Conservation (phyloP, 2,329 filamentous ascomycete species). For the Colletotrichum liriopes region DNA sequence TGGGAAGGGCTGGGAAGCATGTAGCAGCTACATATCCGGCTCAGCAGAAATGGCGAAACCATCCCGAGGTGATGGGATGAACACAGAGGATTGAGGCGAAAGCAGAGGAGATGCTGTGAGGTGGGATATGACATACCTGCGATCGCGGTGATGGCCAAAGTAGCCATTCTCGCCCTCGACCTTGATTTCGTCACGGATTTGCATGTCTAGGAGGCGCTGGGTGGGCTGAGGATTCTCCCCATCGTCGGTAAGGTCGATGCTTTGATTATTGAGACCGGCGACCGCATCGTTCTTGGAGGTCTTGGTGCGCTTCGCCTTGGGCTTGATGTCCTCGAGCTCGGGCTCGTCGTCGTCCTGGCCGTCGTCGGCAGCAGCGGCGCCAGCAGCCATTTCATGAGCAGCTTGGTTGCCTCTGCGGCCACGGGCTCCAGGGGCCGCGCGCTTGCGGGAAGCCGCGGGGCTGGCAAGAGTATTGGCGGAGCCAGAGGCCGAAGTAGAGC, state of each 20-base stretch:
- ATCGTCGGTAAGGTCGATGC: conserved; percentile 29
- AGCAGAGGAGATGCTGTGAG: too few species aligned
- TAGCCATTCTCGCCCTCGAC: conserved; percentile 36
- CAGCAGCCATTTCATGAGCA: conserved; percentile 26
- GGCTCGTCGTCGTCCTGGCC: conserved; percentile 27
- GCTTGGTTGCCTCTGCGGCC: conserved; percentile 5
- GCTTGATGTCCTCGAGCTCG: conserved; percentile 14
- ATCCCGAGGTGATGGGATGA: neutral
- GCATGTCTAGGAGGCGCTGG: conserved; percentile 27
- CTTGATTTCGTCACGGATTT: conserved; percentile 34
- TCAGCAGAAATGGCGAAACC: neutral
- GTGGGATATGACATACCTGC: neutral
- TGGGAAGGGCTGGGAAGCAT: neutral
- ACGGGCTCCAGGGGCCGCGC: conserved; percentile 19
- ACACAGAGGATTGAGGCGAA: neutral
- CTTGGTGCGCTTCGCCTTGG: conserved; percentile 28
- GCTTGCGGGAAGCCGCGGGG: conserved; percentile 20
- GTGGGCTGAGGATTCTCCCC: conserved; percentile 20
- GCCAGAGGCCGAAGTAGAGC: neutral
- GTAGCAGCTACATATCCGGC: neutral
- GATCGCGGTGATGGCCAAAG: neutral
- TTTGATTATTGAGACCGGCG: conserved; percentile 17
- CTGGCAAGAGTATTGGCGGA: neutral
- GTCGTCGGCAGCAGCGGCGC: conserved; percentile 10
- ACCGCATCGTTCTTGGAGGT: neutral